Percentiles rank a stretch among this genome's conserved stretches.
Evolutionary conservation across 345 rosid genomes (phyloP).

Genomic region (Eutrema japonicum): DNA sequence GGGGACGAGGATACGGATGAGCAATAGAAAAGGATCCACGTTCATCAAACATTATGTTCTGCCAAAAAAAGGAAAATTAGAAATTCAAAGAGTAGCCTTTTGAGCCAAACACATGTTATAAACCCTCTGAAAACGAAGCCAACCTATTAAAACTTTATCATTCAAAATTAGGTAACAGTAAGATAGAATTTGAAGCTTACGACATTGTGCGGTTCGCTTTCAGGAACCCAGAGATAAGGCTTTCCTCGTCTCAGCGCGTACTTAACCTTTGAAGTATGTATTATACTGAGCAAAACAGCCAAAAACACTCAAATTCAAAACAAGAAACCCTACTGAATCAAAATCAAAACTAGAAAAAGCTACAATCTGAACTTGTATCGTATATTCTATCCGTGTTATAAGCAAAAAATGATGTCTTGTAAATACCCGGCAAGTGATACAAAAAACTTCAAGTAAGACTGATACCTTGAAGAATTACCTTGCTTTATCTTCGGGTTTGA

Average conservation of each 20-base stretch:
- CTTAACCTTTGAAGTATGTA: slow-evolving; percentile 80
- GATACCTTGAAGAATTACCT: slow-evolving; percentile 50
- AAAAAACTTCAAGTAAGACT: not conserved
- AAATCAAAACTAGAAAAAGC: not conserved
- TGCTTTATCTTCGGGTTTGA: slow-evolving; percentile 84
- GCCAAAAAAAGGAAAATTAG: slow-evolving; percentile 28
- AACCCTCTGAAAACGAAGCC: not conserved
- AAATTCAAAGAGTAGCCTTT: not conserved
- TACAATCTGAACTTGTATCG: no score
- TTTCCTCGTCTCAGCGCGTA: slow-evolving; percentile 73
- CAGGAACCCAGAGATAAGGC: slow-evolving; percentile 84
- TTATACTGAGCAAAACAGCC: slow-evolving; percentile 47
- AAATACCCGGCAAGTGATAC: no score
- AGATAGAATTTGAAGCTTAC: slow-evolving; percentile 47
- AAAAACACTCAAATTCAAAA: not conserved
- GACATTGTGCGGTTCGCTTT: slow-evolving; percentile 76
- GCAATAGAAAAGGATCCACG: slow-evolving; percentile 77
- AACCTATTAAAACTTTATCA: not conserved
- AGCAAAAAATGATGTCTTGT: no score
- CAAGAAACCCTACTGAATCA: not conserved
- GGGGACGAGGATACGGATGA: slow-evolving; percentile 70
- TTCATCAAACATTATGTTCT: slow-evolving; percentile 85
- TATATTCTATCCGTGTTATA: not conserved
- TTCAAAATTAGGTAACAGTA: slow-evolving; percentile 15
- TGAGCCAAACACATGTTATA: slow-evolving; percentile 7